These are phyloP conservation scores for Zygotorulaspora chibaensis DNA, from an alignment of 805 yeast genomes.

Conservation along the genomic window DNA sequence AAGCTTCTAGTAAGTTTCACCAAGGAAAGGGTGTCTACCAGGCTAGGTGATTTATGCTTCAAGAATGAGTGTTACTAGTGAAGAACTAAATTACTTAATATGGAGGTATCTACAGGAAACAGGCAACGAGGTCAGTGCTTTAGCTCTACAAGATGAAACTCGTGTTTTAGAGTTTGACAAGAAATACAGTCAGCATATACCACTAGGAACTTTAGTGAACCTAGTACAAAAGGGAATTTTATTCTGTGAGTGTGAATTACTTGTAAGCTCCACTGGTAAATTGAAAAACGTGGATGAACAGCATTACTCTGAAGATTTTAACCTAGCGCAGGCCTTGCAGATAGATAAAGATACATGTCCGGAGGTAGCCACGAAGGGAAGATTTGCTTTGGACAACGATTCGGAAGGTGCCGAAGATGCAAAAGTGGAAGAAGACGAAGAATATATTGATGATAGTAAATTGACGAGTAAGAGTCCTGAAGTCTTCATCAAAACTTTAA, in stretches of 20 bases:
- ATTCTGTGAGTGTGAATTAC: slow-evolving; percentile 63
- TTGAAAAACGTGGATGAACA: slow-evolving; percentile 26
- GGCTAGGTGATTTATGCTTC: neutral
- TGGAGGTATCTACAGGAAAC: slow-evolving; percentile 92
- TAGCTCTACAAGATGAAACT: slow-evolving; percentile 74
- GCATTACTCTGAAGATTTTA: slow-evolving; percentile 36
- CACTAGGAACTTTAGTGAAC: slow-evolving; percentile 77
- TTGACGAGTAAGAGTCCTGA: slow-evolving; percentile 10
- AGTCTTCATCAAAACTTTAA: slow-evolving; percentile 35
- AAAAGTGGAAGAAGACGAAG: slow-evolving; percentile 9
- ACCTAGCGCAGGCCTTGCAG: slow-evolving; percentile 52
- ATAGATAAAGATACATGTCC: slow-evolving; percentile 38
- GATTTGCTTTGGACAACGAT: slow-evolving; percentile 33
- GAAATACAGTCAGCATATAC: slow-evolving; percentile 47
- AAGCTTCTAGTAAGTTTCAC: too few relatives aligned
- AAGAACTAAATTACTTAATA: slow-evolving; percentile 81
- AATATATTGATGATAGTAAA: slow-evolving; percentile 6
- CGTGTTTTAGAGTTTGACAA: slow-evolving; percentile 54
- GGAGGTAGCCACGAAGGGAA: slow-evolving; percentile 28
- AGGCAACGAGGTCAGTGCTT: slow-evolving; percentile 71
- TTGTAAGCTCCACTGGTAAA: slow-evolving; percentile 40
- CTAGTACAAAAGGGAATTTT: slow-evolving; percentile 83
- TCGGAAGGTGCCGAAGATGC: slow-evolving; percentile 10
- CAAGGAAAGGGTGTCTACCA: too few relatives aligned
- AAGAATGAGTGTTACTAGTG: slow-evolving; percentile 75